Evolutionary conservation across 441 rosid species (phyloP).

Genomic region (Gossypium aridum): DNA sequence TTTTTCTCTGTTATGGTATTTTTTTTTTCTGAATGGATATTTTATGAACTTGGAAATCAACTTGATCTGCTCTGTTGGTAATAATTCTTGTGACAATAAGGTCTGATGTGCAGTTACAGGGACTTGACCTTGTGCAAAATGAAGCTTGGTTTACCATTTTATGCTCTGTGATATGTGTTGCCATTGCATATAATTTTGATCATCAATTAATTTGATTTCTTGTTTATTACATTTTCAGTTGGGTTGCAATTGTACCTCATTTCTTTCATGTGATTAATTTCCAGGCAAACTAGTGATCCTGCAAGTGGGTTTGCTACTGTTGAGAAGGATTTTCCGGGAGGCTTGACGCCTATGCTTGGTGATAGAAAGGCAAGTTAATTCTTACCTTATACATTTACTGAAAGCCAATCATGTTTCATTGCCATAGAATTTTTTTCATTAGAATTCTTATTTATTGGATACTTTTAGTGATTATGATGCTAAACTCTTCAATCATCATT

Average conservation of each 20-base stretch:
- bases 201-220: background rate
- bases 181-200: background rate
- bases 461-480: background rate
- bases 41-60: constrained; percentile 24
- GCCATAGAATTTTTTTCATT: background rate
- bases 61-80: background rate
- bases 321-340: constrained; percentile 85
- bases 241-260: background rate
- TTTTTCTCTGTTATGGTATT: background rate
- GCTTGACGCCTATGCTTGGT: constrained; percentile 97
- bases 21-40: constrained; percentile 10
- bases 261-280: constrained; percentile 10
- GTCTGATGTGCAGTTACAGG: background rate
- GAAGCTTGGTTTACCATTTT: background rate
- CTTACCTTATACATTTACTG: background rate
- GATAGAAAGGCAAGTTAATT: constrained; percentile 67
- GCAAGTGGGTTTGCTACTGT: constrained; percentile 82
- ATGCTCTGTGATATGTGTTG: background rate
- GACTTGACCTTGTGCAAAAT: background rate
- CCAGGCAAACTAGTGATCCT: constrained; percentile 89
- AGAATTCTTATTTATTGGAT: background rate
- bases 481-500: background rate
- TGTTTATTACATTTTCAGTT: background rate
- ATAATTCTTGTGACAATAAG: background rate
- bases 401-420: background rate